Evolutionary conservation across 306 rosid genomes (phyloP), one percentile per base, ranked within the genome.

Genomic region (Medicago arabica): DNA sequence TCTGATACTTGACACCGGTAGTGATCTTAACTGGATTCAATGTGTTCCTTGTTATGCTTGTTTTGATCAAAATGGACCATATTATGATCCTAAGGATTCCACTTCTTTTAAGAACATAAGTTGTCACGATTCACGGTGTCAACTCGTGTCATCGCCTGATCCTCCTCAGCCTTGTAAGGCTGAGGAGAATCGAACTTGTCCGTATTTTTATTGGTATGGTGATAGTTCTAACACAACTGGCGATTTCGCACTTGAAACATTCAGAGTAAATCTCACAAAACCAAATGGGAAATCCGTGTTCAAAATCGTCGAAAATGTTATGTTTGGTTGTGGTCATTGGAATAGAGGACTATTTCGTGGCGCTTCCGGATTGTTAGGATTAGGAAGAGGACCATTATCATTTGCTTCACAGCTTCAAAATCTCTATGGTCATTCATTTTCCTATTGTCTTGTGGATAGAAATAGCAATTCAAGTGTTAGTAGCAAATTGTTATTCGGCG

Each of bases 311-410:
- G 28, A 54, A 54, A 54, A 87, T 82, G 83, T 92, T 36, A 90
- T 88, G 96, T 92, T 92, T 40, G 96, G 97, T 12, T 92, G 97
- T 55, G 97, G 98, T 7, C 98, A 93, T 83, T 93, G 97, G 98
- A 93, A 93, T 79, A 82, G 95, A 86, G 98, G 98, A 6, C 79
- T 91, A 7, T 93, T 93, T 66, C 94, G 84, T 74, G 98, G 98
- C 34, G 98, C 98, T 69, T 85, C 96, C 7, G 98, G 98, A 21
- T 71, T 93, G 47, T 67, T 93, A 39, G 98, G 98, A 9, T 84
- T 93, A 6, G 98, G 98, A 31, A 87, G 90, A 78, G 98, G 97
- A 0, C 87, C 97, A 28, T 83, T 93, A 44, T 93, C 98, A 10
- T 93, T 93, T 84, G 84, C 96, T 16, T 89, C 98, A 17, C 98